Percentiles rank a stretch among this genome's conserved stretches.
Conservation (phyloP, 192 early-diverging fungal genomes). For the Mortierella antarctica region DNA sequence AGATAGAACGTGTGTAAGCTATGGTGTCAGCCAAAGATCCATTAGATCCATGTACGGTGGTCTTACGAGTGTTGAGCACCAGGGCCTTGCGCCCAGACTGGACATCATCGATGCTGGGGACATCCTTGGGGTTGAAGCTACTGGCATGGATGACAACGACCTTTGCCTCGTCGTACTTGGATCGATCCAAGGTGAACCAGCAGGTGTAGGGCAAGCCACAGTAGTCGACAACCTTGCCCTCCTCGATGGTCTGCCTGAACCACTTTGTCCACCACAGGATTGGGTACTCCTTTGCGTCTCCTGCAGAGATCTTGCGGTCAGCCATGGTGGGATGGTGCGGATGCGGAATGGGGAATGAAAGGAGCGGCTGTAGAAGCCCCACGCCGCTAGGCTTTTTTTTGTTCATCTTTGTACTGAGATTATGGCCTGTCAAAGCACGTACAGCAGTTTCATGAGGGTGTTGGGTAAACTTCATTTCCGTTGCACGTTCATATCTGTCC, state of each 20-base stretch:
- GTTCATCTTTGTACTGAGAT: too few relatives aligned
- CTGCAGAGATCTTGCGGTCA: too few relatives aligned
- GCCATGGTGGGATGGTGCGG: too few relatives aligned
- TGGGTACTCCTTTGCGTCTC: constrained; percentile 15
- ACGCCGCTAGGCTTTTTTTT: too few relatives aligned
- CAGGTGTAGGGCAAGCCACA: constrained; percentile 35
- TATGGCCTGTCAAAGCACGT: too few relatives aligned
- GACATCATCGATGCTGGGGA: constrained; percentile 8
- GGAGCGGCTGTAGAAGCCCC: too few relatives aligned
- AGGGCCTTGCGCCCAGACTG: constrained; percentile 11
- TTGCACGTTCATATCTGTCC: too few relatives aligned
- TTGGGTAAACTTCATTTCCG: too few relatives aligned
- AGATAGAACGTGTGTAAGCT: neutral
- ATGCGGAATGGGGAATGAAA: too few relatives aligned
- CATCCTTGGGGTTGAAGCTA: constrained; percentile 8
- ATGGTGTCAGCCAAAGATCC: neutral
- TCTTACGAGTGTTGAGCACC: constrained; percentile 13
- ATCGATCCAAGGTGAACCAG: constrained; percentile 20
- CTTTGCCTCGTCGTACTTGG: constrained; percentile 14
- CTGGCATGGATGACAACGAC: constrained; percentile 21
- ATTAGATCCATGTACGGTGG: neutral
- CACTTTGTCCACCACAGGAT: constrained; percentile 29
- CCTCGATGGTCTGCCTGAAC: neutral
- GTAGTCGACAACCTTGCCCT: constrained; percentile 15
- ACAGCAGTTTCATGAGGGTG: too few relatives aligned